Conservation (phyloP, 345 rosid species). For the Gossypium anomalum region DNA sequence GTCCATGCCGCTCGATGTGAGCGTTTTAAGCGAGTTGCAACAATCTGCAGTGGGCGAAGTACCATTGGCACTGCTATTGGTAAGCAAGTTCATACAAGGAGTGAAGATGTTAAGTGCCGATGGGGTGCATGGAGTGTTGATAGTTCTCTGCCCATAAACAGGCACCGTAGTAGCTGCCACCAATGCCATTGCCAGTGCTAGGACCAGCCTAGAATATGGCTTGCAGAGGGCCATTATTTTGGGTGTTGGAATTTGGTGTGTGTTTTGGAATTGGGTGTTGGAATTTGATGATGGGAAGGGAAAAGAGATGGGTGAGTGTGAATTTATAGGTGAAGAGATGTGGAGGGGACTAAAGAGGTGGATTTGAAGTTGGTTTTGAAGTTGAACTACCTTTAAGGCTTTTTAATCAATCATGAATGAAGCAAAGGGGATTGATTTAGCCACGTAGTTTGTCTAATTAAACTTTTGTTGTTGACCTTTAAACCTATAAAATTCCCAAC, state of each 20-base stretch:
- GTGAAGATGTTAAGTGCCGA: constrained; percentile 46
- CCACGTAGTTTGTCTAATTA: constrained; percentile 11
- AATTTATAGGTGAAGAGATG: constrained; percentile 31
- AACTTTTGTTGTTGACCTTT: constrained; percentile 14
- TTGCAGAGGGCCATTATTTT: constrained; percentile 20
- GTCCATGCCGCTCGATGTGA: constrained; percentile 53
- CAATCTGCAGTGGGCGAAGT: constrained; percentile 57
- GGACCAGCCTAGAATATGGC: not conserved
- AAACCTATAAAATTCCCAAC: not conserved
- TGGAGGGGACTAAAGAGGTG: constrained; percentile 20
- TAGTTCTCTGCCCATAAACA: constrained; percentile 28
- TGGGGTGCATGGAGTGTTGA: constrained; percentile 47
- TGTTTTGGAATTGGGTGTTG: not conserved
- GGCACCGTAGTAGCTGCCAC: constrained; percentile 26
- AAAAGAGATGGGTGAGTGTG: not conserved
- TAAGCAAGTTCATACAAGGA: constrained; percentile 65
- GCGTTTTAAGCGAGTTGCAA: constrained; percentile 55
- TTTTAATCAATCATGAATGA: constrained; percentile 25
- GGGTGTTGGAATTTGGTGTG: not conserved
- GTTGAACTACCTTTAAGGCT: constrained; percentile 39
- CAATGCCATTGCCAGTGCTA: constrained; percentile 16
- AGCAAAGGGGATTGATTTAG: not conserved
- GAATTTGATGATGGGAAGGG: constrained; percentile 5
- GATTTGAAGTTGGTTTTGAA: constrained; percentile 46
- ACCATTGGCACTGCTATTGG: constrained; percentile 56